Evolutionary conservation across 768 basidiomycete genomes (phyloP).

Genomic region (Pleurotus giganteus): DNA sequence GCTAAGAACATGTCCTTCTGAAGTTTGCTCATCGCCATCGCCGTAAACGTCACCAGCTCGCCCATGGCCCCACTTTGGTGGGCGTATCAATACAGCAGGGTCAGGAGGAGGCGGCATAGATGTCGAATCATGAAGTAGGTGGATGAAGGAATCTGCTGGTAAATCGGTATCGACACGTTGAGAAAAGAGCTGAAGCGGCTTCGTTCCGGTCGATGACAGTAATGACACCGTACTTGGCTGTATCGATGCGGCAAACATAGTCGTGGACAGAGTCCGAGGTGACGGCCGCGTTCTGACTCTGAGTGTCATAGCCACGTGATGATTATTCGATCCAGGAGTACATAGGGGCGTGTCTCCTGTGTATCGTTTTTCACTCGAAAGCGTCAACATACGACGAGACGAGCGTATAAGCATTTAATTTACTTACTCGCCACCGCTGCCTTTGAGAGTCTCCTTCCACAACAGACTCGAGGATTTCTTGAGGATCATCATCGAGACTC

Average conservation of each 20-base stretch:
- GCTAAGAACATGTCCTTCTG: slow-evolving; percentile 36
- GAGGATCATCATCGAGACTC: too few relatives aligned
- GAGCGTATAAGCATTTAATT: too few relatives aligned
- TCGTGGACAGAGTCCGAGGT: not conserved
- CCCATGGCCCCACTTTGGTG: slow-evolving; percentile 21
- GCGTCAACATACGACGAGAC: too few relatives aligned
- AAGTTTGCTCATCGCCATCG: slow-evolving; percentile 18
- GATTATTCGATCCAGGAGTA: too few relatives aligned
- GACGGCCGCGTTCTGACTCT: not conserved
- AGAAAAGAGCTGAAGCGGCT: slow-evolving; percentile 59
- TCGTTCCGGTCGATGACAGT: slow-evolving; percentile 70
- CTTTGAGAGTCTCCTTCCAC: too few relatives aligned
- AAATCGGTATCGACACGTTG: slow-evolving; percentile 44
- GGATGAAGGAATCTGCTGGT: slow-evolving; percentile 62
- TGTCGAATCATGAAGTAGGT: slow-evolving; percentile 57
- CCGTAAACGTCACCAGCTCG: too few relatives aligned
- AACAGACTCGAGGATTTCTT: too few relatives aligned
- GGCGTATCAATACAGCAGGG: slow-evolving; percentile 47
- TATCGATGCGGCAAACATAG: slow-evolving; percentile 56
- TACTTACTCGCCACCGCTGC: too few relatives aligned
- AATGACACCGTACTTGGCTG: slow-evolving; percentile 68
- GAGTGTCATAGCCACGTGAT: not conserved
- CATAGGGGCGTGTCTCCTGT: too few relatives aligned
- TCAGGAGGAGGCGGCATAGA: slow-evolving; percentile 47
- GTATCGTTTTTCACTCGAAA: too few relatives aligned